phyloP scores from a whole-genome alignment of 2,329 filamentous ascomycete genomes.

The Fusarium tricinctum region DNA sequence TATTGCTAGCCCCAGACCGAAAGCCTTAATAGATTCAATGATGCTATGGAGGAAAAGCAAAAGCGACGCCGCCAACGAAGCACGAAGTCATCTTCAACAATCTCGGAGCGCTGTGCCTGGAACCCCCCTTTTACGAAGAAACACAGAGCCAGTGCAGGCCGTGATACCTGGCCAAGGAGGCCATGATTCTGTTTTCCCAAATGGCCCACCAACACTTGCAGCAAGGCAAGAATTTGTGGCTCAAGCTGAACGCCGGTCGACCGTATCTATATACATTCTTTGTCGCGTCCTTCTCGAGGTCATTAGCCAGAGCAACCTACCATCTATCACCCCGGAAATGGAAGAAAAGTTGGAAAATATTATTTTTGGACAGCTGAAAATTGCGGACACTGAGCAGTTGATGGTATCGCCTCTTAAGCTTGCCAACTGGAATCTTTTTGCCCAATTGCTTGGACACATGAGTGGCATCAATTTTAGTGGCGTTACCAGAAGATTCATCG shows the following conservation, averaged over 20 bases:
- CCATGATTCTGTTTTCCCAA: constrained; percentile 52
- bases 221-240: constrained; percentile 78
- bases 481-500: constrained; percentile 84
- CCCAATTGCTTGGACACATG: constrained; percentile 94
- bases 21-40: constrained; percentile 94
- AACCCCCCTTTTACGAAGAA: constrained; percentile 73
- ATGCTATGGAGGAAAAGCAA: constrained; percentile 99
- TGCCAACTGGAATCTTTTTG: constrained; percentile 96
- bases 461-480: constrained; percentile 90
- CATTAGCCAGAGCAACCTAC: constrained; percentile 87
- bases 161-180: constrained; percentile 46
- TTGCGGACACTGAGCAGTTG: constrained; percentile 85
- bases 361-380: constrained; percentile 95
- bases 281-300: constrained; percentile 95
- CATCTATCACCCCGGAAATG: constrained; percentile 89
- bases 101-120: constrained; percentile 59
- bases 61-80: constrained; percentile 85
- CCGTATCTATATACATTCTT: constrained; percentile 94
- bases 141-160: constrained; percentile 77
- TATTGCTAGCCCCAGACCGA: constrained; percentile 93
- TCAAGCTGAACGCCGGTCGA: constrained; percentile 88
- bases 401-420: constrained; percentile 84
- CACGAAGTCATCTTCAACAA: constrained; percentile 71
- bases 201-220: constrained; percentile 58
- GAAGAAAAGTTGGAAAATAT: constrained; percentile 94